Base-by-base conservation (phyloP, 1,284 basidiomycete species). In the Paramarasmius palmivorus region DNA sequence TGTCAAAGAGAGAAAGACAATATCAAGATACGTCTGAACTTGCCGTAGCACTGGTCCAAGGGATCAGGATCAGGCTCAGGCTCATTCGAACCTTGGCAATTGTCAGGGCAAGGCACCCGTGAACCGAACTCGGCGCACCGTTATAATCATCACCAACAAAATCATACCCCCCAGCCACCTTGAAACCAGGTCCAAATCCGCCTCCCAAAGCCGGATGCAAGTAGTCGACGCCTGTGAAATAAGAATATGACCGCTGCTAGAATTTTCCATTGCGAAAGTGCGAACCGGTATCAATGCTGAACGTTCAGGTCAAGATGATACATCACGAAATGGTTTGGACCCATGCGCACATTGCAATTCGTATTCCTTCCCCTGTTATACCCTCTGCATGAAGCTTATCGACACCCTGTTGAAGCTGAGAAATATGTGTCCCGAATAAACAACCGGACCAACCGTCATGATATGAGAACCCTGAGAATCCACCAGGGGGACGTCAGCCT, bases 131-230 rank as follows among this genome's bases (percentile, higher is more conserved):
- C 10, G 12, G 22, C 40, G 6, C 32, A 54, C 57, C 57, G 29
- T 58, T 61, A 55, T 72, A 79, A 26, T 56, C 67, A 56, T 78
- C 75, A 12, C 76, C 75, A 19, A 81, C 79, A 26, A 82, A 74
- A 58, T 81, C 83, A 57, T 72, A 79, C 1, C 83, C 83, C 25
- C 81, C 81, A 42, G 77, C 73, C 54, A 86, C 71, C 65, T 87
- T 87, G 66, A 78, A 75, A 17, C 81, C 82, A 2, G 77, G 68
- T 5, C 85, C 86, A 58, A 87, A 79, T 32, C 75, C 83, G 12
- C 79, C 83, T 35, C 83, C 88, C 50, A 91, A 81, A 14, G 72
- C 69, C 7, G 84, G 83, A 61, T 86, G 82, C 2, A 77, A 84
- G 64, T 82, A 85, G 63, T 85, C 83, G 52, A 79, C 71, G 15